Conservation (phyloP, 2,329 filamentous ascomycete genomes). For the Penicillium frequentans region DNA sequence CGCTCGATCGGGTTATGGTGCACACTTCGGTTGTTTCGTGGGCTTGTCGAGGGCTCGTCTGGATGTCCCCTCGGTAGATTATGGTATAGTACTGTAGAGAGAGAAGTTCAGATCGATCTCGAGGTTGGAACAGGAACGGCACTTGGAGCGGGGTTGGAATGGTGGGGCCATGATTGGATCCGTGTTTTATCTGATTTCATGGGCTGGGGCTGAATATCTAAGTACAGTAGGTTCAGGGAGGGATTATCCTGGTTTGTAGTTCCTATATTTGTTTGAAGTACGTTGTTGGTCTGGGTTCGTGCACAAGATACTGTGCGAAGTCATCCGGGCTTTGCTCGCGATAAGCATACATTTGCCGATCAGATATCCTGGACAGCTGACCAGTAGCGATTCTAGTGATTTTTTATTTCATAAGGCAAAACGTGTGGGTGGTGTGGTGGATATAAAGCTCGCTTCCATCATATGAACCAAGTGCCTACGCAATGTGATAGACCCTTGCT, state of each 20-base stretch:
- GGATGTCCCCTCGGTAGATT: neutral
- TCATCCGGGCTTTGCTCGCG: neutral
- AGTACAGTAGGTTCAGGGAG: neutral
- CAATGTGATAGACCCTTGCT: neutral
- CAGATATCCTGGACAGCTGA: neutral
- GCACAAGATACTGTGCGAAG: neutral
- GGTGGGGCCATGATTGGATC: constrained; percentile 7
- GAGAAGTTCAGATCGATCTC: constrained; percentile 17
- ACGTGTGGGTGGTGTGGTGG: neutral
- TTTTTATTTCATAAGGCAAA: too few species aligned
- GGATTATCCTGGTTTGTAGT: neutral
- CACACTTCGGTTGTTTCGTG: neutral
- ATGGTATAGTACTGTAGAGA: neutral
- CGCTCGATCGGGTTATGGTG: neutral
- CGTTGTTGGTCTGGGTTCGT: neutral
- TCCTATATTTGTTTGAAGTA: neutral
- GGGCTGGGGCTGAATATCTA: neutral
- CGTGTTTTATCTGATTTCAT: constrained; percentile 3
- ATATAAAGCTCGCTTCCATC: neutral
- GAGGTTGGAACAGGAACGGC: constrained; percentile 4
- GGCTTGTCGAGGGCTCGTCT: neutral
- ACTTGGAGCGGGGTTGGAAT: constrained; percentile 7
- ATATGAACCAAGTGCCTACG: too few species aligned
- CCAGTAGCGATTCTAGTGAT: too few species aligned
- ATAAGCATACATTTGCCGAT: neutral